Evolutionary conservation across 1,284 basidiomycete species (phyloP).

Genomic region (Ganoderma boninense): DNA sequence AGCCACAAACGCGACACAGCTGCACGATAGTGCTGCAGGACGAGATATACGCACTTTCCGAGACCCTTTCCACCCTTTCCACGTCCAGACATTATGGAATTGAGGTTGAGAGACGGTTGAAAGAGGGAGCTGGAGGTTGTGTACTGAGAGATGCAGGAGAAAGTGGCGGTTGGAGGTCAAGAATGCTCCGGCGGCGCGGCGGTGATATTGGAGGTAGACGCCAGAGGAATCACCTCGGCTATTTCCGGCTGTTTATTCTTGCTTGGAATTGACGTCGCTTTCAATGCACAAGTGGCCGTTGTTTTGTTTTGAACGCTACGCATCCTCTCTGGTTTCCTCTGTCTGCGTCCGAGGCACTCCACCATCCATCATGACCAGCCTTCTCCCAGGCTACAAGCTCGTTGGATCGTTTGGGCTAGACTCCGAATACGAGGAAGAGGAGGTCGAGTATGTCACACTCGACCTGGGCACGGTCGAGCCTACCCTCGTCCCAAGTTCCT

Average conservation of each 20-base stretch:
- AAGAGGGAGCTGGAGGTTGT: conserved; percentile 5
- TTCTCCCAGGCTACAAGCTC: conserved; percentile 64
- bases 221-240: not conserved
- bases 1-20: conserved; percentile 7
- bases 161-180: conserved; percentile 31
- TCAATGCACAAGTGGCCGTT: not conserved
- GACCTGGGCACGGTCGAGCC: conserved; percentile 78
- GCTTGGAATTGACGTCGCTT: not conserved
- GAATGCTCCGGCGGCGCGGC: conserved; percentile 24
- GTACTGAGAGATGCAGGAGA: conserved; percentile 8
- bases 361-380: conserved; percentile 2
- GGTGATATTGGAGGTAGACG: conserved; percentile 10
- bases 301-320: not conserved
- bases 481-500: conserved; percentile 72
- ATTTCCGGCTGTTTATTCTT: not conserved
- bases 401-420: conserved; percentile 67
- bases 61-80: conserved; percentile 66
- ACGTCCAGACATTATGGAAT: conserved; percentile 63
- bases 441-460: conserved; percentile 72
- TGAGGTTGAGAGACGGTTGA: conserved; percentile 14
- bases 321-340: not conserved
- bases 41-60: conserved; percentile 36
- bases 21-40: not conserved
- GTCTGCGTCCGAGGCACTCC: not conserved
- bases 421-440: conserved; percentile 62